These are phyloP conservation scores for Alternaria arborescens DNA, from an alignment of 2,329 filamentous ascomycete species.

Conservation along the genomic window DNA sequence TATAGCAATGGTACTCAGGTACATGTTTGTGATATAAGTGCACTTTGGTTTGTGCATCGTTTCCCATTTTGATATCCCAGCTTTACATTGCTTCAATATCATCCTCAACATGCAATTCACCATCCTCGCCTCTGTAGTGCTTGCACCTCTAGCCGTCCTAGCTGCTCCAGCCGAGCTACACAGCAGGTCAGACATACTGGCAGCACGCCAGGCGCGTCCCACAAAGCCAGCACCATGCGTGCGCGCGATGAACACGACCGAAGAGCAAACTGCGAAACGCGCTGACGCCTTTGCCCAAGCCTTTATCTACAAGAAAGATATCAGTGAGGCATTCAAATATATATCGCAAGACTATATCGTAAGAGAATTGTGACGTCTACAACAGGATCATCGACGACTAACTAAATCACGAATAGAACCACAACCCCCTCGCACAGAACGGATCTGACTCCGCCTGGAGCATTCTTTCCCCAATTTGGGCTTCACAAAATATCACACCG, in stretches of 20 bases:
- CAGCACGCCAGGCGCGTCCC: slow-evolving; percentile 23
- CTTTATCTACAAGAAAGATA: slow-evolving; percentile 41
- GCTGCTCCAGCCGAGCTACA: slow-evolving; percentile 22
- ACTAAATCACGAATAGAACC: slow-evolving; percentile 31
- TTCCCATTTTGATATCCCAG: neutral
- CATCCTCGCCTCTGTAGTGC: slow-evolving; percentile 20
- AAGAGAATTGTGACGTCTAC: neutral
- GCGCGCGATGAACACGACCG: slow-evolving; percentile 22
- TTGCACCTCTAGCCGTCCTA: slow-evolving; percentile 24
- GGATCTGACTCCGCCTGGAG: slow-evolving; percentile 42
- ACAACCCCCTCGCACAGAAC: slow-evolving; percentile 39
- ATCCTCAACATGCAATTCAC: slow-evolving; percentile 29
- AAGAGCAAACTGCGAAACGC: slow-evolving; percentile 23
- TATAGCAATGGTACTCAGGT: neutral
- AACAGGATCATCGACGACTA: neutral
- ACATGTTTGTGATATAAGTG: neutral
- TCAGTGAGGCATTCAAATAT: slow-evolving; percentile 40
- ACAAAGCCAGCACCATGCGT: slow-evolving; percentile 39
- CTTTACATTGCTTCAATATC: neutral
- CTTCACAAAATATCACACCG: slow-evolving; percentile 30
- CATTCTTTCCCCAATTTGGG: slow-evolving; percentile 38
- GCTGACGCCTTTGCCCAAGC: slow-evolving; percentile 36
- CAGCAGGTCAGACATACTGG: slow-evolving; percentile 8
- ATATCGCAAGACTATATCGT: slow-evolving; percentile 41
- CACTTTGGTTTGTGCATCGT: neutral